Percentiles rank a stretch among this genome's conserved stretches.
phyloP scores from a whole-genome alignment of 2,329 filamentous ascomycete species.

The Clonostachys chloroleuca region DNA sequence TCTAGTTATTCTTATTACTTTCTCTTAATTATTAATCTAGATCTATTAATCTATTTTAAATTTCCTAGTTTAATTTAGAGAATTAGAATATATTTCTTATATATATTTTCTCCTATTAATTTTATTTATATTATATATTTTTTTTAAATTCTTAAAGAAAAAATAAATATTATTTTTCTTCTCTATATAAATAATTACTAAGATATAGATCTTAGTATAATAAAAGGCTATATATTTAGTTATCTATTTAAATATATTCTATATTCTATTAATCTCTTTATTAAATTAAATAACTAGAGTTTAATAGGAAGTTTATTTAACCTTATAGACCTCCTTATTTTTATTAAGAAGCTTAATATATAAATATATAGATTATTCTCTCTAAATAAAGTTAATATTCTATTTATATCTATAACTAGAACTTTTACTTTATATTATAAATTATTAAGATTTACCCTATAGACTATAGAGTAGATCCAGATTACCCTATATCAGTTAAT shows the following conservation, averaged over 20 bases:
- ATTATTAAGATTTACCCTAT: too few relatives aligned
- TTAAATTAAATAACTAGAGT: not conserved
- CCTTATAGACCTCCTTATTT: not conserved
- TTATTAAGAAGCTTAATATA: not conserved
- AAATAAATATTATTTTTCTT: not conserved
- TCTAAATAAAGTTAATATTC: not conserved
- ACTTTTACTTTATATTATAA: not conserved
- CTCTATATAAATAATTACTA: not conserved
- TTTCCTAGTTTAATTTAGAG: too few relatives aligned
- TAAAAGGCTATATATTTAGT: not conserved
- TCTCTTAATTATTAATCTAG: not conserved
- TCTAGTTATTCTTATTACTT: not conserved
- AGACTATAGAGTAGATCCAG: too few relatives aligned
- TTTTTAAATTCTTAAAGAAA: not conserved
- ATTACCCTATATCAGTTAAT: too few relatives aligned
- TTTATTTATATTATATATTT: not conserved
- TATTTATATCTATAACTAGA: not conserved
- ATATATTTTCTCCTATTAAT: not conserved
- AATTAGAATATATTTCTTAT: not conserved
- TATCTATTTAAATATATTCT: not conserved
- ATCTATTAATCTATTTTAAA: not conserved
- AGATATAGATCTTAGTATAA: not conserved
- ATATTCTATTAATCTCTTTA: not conserved
- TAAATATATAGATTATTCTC: not conserved
- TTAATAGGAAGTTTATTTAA: not conserved